Base-by-base conservation (phyloP, 176 grass and related monocot species). In the Ensete ventricosum region DNA sequence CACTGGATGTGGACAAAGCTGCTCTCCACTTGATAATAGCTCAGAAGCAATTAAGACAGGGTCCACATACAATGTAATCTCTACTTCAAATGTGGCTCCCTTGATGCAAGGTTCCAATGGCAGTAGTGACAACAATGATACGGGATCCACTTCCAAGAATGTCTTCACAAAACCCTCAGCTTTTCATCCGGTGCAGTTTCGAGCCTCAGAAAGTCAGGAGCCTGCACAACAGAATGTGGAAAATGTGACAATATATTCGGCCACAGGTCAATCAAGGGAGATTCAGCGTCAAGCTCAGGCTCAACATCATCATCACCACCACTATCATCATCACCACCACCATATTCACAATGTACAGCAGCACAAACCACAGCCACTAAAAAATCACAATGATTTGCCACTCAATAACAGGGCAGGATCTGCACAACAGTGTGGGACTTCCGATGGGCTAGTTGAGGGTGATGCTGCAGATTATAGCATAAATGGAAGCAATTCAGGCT, bases 21-120 rank as follows among this genome's bases (percentile, higher is more conserved):
- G 85, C 55, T 97, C 90, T 0, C 87, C 65, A 0, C 57, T 87
- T 66, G 85, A 84, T 69, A 88, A 90, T 77, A 90, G 90, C 76
- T 93, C 88, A 0, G 90, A 88, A 72, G 90, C 85, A 73, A 64
- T 77, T 77, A 92, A 90, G 79, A 88, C 79, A 1, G 87, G 89
- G 52, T 84, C 83, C 50, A 83, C 84, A 52, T 66, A 83, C 78
- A 89, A 91, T 77, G 83, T 81, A 25, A 85, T 81, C 43, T 89
- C 82, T 24, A 79, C 79, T 50, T 92, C 87, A 43, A 81, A 84
- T 82, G 87, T 70, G 80, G 83, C 78, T 80, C 74, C 77, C 16
- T 64, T 83, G 77, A 93, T 90, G 21, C 89, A 96, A 60, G 87
- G 90, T 68, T 97, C 93, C 12, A 90, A 97, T n/a, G 87, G 78